phyloP scores from a whole-genome alignment of 164 flowering plant genomes.

The Vitis amurensis region DNA sequence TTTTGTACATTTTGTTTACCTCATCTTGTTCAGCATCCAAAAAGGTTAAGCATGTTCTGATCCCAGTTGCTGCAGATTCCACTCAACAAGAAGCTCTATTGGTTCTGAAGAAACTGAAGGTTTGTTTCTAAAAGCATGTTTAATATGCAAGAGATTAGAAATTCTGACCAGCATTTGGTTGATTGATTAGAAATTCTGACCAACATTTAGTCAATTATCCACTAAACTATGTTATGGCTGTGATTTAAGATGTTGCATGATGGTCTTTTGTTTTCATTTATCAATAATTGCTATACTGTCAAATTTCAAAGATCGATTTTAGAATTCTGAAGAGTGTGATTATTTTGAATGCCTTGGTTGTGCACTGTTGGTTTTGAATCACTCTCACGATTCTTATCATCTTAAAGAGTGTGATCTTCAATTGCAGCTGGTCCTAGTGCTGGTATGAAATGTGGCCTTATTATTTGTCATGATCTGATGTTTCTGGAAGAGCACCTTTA shows the following conservation, averaged over 20 bases:
- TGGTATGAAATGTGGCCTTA: no score
- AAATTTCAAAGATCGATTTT: no score
- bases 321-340: no score
- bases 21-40: constrained; percentile 21
- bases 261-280: not conserved
- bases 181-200: not conserved
- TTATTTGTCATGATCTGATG: no score
- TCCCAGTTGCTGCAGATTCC: constrained; percentile 60
- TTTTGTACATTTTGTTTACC: not conserved
- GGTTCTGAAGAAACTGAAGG: constrained; percentile 77
- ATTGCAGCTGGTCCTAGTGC: no score
- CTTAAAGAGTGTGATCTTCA: no score
- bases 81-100: constrained; percentile 75
- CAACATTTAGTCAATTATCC: no score
- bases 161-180: not conserved
- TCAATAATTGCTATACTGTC: not conserved
- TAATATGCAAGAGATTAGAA: not conserved
- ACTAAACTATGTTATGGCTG: not conserved
- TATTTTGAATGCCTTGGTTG: no score
- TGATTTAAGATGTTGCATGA: no score
- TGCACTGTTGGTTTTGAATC: no score
- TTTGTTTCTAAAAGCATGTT: constrained; percentile 26
- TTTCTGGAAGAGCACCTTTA: no score
- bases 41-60: constrained; percentile 42
- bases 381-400: no score